These are phyloP conservation scores for Lupinus albus DNA, from an alignment of 306 rosid genomes.

Conservation along the genomic window DNA sequence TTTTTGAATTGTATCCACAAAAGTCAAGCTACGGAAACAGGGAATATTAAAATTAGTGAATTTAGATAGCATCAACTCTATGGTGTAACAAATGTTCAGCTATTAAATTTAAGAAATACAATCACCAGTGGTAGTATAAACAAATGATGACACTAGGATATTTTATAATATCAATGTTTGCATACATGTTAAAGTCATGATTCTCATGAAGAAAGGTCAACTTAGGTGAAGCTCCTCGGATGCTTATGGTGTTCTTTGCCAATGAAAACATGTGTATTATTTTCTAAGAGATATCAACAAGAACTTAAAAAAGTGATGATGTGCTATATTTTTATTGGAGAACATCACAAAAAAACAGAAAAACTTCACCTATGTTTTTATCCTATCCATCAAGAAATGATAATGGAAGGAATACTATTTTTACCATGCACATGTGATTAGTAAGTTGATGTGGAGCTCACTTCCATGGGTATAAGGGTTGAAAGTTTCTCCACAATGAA, in stretches of 20 bases:
- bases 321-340: background rate
- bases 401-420: constrained; percentile 37
- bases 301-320: too few species aligned
- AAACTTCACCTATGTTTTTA: background rate
- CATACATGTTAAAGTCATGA: constrained; percentile 8
- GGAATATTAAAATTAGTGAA: constrained; percentile 30
- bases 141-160: constrained; percentile 18
- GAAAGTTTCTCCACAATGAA: constrained; percentile 65
- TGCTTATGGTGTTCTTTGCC: background rate
- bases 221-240: background rate
- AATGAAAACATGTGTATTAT: background rate
- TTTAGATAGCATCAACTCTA: constrained; percentile 26
- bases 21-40: constrained; percentile 55
- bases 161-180: constrained; percentile 15
- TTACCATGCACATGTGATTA: constrained; percentile 81
- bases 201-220: constrained; percentile 18
- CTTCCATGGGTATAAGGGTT: constrained; percentile 46
- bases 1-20: constrained; percentile 54
- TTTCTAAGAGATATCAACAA: background rate
- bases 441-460: constrained; percentile 52
- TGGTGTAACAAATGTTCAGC: constrained; percentile 19
- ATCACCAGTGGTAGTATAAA: constrained; percentile 21
- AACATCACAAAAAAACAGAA: background rate
- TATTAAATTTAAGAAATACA: constrained; percentile 34
- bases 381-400: constrained; percentile 25